Conservation (phyloP, 495 filamentous ascomycete species). For the Recurvomyces mirabilis region DNA sequence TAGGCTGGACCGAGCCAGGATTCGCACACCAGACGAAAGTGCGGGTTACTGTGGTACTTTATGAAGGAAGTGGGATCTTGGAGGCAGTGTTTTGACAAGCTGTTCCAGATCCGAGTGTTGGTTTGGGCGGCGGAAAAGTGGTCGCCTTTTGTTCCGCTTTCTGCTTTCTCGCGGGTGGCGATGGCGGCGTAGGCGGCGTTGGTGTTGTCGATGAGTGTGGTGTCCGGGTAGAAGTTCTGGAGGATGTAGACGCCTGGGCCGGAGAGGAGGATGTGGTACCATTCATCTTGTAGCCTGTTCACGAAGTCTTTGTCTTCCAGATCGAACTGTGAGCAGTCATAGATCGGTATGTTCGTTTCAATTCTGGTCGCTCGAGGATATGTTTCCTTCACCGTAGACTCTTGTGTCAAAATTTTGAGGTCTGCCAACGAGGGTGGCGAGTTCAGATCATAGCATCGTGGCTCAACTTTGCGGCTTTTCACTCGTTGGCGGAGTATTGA, state of each 20-base stretch:
- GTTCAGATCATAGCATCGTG: slow-evolving; percentile 19
- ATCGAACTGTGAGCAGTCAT: slow-evolving; percentile 32
- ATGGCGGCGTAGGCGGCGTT: slow-evolving; percentile 38
- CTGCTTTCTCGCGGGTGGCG: slow-evolving; percentile 30
- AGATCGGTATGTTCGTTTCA: slow-evolving; percentile 42
- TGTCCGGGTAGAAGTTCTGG: slow-evolving; percentile 34
- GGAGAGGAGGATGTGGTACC: slow-evolving; percentile 40
- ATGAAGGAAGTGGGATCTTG: slow-evolving; percentile 37
- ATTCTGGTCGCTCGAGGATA: slow-evolving; percentile 38
- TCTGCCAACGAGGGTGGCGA: slow-evolving; percentile 20
- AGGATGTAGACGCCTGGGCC: slow-evolving; percentile 46
- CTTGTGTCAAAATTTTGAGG: slow-evolving; percentile 37
- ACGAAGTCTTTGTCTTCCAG: slow-evolving; percentile 15
- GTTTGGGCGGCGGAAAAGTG: slow-evolving; percentile 40
- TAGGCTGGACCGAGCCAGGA: slow-evolving; percentile 45
- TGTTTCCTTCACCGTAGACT: slow-evolving; percentile 24
- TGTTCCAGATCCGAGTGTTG: slow-evolving; percentile 49
- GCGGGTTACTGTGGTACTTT: slow-evolving; percentile 44
- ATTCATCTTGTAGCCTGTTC: slow-evolving; percentile 41
- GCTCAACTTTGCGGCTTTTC: slow-evolving; percentile 1
- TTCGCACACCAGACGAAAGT: slow-evolving; percentile 35
- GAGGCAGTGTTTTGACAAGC: slow-evolving; percentile 44
- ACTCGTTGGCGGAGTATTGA: slow-evolving; percentile 4
- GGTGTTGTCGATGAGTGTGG: slow-evolving; percentile 26
- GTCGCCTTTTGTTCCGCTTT: slow-evolving; percentile 35